Base-by-base conservation (phyloP, 441 rosid genomes). In the Corymbia citriodora region DNA sequence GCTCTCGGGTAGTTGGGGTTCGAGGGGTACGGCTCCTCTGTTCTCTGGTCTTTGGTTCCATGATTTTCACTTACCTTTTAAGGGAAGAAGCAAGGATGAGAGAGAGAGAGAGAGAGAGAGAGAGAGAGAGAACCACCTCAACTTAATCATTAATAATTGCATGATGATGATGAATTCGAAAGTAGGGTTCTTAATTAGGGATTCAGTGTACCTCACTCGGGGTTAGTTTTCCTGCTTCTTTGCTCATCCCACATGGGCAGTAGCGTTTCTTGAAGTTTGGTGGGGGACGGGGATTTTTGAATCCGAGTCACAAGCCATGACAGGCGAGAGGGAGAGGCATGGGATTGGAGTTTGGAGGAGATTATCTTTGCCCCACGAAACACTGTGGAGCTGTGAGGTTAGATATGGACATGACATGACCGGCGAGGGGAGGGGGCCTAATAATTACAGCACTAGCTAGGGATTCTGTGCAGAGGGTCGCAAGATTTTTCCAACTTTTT, bases 1-100 rank as follows among this genome's bases (percentile, higher is more conserved):
- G 45, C 45, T 40, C 45, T 40, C 45, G 55, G 7, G 36, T 45
- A 14, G 50, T 55, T 88, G 9, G 61, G 50, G 89, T 18, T 57
- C 49, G 15, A 11, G 31, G 55, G 70, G 33, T 17, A n/a, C 55
- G 48, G 49, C 59, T 31, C 45, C 45, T 40, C 45, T 40, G 45
- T 50, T 55, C 72, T 54, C 40, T 36, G 90, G 89, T 79, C 45
- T 55, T 14, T 14, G 23, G 81, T 52, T 79, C 18, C 88, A 70
- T 85, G 53, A 54, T 52, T 74, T 68, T 82, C 93, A 89, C 94
- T 93, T 94, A 50, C 93, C 96, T 92, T 93, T 88, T 49, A 92
- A 91, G 94, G 91, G 89, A 94, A 90, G 93, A 29, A 88, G 91
- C 85, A 48, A 79, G 27, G 85, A 79, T 45, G 85, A 15, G 36